Evolutionary conservation across 371 early-diverging fungal species (phyloP), one percentile per base, ranked within the genome.

Genomic region (Dichotomocladium elegans): DNA sequence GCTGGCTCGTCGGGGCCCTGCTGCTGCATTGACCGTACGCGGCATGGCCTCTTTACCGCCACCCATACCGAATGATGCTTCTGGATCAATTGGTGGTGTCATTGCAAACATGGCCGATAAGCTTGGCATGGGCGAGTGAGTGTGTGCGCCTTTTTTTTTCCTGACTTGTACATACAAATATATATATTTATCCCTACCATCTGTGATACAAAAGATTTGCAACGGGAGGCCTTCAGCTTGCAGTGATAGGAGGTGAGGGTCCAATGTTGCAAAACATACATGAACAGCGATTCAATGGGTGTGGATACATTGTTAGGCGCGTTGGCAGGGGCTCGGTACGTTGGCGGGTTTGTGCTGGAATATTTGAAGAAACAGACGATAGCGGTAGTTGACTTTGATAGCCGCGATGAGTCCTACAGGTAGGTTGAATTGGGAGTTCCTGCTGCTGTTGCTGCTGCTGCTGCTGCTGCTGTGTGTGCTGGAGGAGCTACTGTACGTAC

Each of bases 361-460:
- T 78, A 70, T 34, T 24, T 83, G 11, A 79, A 79, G 41, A 83
- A 80, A 44, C 61, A 64, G n/a, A 64, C 81, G 3, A 60, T 82
- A 19, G 81, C 80, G 15, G 68, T 77, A 2, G 81, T 78, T 9
- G 80, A 85, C 46, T 80, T 82, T 55, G 85, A 85, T 58, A 77
- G 74, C 40, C 53, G 82, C 26, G 87, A 87, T 47, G 87, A 85
- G 52, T 73, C 78, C 0, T 83, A 77, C 51, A 75, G 77, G 60
- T 82, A 66, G 25, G 3, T 2, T 7, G 4, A 12, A 17, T 12
- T 47, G n/a, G 12, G 1, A 14, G 10, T 40, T n/a, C n/a, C n/a
- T n/a, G n/a, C n/a, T n/a, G n/a, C n/a, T n/a, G n/a, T n/a, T n/a
- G n/a, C n/a, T n/a, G n/a, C n/a, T n/a, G n/a, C n/a, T n/a, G n/a